Base-by-base conservation (phyloP, 192 early-diverging fungal species). In the Coemansia sp. region DNA sequence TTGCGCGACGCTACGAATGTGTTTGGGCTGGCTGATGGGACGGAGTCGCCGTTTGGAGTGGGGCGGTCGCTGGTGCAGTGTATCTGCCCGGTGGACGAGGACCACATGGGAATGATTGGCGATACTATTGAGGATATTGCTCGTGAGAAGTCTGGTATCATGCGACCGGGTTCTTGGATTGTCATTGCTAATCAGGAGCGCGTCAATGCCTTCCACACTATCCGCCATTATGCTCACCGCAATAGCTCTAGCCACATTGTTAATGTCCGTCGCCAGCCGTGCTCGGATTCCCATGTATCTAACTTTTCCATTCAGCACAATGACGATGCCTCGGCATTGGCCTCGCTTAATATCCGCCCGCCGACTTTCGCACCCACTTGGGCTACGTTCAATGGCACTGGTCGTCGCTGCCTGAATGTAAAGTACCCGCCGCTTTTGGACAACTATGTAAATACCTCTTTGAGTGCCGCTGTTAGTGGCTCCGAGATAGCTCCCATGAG, bases 1-100 rank as follows among this genome's bases (percentile, higher is more conserved):
- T 37, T 72, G 38, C 66, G 89, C 33, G 94, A 95, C 57, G 94
- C 94, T 0, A 95, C 94, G 1, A 95, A 93, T 67, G 89, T 94
- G 1, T 86, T 91, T 70, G 60, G 69, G 3, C 36, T 72, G 1
- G 76, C 85, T 0, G 58, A 73, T 14, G 76, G 74, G 33, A 62
- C 75, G 8, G 76, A 73, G 18, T 84, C 81, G 23, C 82, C 90
- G 8, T 79, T 91, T 8, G 73, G 73, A 12, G 73, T 66, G 8
- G 70, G 73, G 16, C 59, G 56, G 23, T 81, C 79, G 25, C 73
- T 81, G 23, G 79, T 81, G 63, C 79, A 81, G 64, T 81, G 79
- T 61, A 83, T 95, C 18, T 86, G 89, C 12, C 63, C 87, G 1
- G 86, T 95, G 38, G 90, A 88, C 10, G 48, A 88, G 61, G 94